Percentiles rank a stretch among this genome's conserved stretches.
Evolutionary conservation across 169 alveolate species (phyloP).

Genomic region (Plasmodium cynomolgi): DNA sequence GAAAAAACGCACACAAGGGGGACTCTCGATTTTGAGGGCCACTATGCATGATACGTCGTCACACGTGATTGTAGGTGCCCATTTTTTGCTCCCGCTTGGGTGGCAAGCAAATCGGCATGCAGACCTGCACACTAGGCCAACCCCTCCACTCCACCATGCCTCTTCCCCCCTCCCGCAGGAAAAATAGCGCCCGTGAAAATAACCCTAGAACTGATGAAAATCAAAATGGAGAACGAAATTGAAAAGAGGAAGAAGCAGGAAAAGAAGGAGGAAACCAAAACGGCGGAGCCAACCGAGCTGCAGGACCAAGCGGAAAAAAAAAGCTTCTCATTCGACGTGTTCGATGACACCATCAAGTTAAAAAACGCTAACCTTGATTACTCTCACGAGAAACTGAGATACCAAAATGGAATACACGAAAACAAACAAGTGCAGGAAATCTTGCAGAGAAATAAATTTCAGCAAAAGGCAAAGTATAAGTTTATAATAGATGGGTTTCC

Average conservation of each 20-base stretch:
- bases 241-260: slow-evolving; percentile 84
- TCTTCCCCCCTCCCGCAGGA: slow-evolving; percentile 78
- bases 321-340: slow-evolving; percentile 55
- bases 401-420: slow-evolving; percentile 59
- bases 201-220: slow-evolving; percentile 89
- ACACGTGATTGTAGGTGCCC: slow-evolving; percentile 24
- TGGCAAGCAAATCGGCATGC: no score
- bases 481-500: slow-evolving; percentile 98
- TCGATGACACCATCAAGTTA: slow-evolving; percentile 34
- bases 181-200: slow-evolving; percentile 94
- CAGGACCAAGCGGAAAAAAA: background rate
- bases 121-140: background rate
- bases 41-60: no score
- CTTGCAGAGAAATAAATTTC: slow-evolving; percentile 36
- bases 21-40: background rate
- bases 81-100: slow-evolving; percentile 61
- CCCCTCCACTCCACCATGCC: background rate
- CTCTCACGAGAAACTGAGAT: slow-evolving; percentile 38
- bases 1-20: slow-evolving; percentile 82
- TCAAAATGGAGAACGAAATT: slow-evolving; percentile 87
- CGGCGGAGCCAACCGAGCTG: background rate
- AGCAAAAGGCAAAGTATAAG: slow-evolving; percentile 75
- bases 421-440: slow-evolving; percentile 41
- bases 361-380: slow-evolving; percentile 31
- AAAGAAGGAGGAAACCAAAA: slow-evolving; percentile 24